Evolutionary conservation across 2,329 filamentous ascomycete genomes (phyloP), one percentile per base, ranked within the genome.

Genomic region (Stemphylium beticola): DNA sequence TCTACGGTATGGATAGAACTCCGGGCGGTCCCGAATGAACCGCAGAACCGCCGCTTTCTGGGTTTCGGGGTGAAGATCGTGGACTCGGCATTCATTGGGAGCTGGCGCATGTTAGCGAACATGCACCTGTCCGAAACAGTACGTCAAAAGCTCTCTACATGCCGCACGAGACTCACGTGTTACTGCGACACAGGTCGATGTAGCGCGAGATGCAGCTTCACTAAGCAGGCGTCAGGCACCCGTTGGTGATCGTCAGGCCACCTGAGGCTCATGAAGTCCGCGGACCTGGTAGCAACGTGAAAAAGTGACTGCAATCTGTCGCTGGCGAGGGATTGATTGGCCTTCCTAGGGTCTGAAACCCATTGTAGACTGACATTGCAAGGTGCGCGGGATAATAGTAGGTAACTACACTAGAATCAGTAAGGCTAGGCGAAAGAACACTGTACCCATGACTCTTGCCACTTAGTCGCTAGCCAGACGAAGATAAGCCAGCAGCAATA

Each of bases 41-140:
- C 58, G 65, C 22, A 49, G 44, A 57, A 51, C 36, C 37, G 50
- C 55, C 58, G 52, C 57, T 52, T 58, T 20, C 38, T 42, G 63
- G 62, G 37, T 26, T n/a, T 17, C n/a, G 14, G 12, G 22, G 20
- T 20, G 40, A 36, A 15, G 32, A 33, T 31, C 15, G 18, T 36
- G 42, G 29, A n/a, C n/a, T 26, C 42, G n/a, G 42, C 42, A n/a
- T 22, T 36, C 36, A 3, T 26, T 14, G 29, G 32, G 7, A 15
- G 42, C 31, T 45, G 42, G 32, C 42, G n/a, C 42, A 45, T 9
- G 32, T 34, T 24, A 17, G 14, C 32, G 22, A 45, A 12, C 32
- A 45, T 15, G 31, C 42, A 22, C n/a, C 7, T 36, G 20, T n/a
- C 14, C 11, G 31, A 17, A 18, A 22, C 11, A 18, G 12, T 33